These are phyloP conservation scores for Adiantum capillusveneris DNA, from an alignment of 75 land plant genomes.

Conservation along the genomic window DNA sequence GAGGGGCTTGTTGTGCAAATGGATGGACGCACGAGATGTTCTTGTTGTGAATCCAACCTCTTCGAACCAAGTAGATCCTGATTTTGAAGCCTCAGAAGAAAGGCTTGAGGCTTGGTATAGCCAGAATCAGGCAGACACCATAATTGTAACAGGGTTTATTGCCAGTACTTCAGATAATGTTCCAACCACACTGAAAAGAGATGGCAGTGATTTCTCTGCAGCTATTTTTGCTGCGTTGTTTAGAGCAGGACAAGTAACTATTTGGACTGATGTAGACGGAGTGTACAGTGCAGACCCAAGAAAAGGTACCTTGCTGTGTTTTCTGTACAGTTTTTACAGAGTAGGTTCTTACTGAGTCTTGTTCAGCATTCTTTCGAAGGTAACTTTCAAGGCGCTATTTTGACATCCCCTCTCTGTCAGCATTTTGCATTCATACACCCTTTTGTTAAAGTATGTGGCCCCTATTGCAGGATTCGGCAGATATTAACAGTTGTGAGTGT, in stretches of 20 bases:
- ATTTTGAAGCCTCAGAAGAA: conserved; percentile 54
- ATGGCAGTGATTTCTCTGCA: conserved; percentile 99
- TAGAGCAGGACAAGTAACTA: conserved; percentile 71
- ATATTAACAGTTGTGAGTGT: no score
- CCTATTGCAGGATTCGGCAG: no score
- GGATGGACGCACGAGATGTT: conserved; percentile 98
- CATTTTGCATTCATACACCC: no score
- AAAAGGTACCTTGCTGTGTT: conserved; percentile 91
- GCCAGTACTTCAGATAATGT: conserved; percentile 85
- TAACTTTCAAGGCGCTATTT: no score
- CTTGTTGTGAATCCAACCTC: conserved; percentile 73
- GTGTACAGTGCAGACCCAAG: conserved; percentile 98
- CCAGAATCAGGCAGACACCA: conserved; percentile 46
- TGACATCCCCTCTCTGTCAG: no score
- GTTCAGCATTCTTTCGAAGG: no score
- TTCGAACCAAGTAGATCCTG: conserved; percentile 91
- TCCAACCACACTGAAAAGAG: conserved; percentile 92
- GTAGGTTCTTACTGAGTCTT: no score
- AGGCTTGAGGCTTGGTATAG: conserved; percentile 74
- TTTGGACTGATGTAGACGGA: conserved; percentile 99
- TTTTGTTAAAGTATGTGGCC: no score
- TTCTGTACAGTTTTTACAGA: no score
- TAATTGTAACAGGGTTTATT: conserved; percentile 96
- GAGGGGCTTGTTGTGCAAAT: conserved; percentile 59
- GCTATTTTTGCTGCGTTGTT: conserved; percentile 88